Percentiles rank a stretch among this genome's conserved stretches.
Evolutionary conservation across 371 early-diverging fungal species (phyloP).

Genomic region (Smittium culicis): DNA sequence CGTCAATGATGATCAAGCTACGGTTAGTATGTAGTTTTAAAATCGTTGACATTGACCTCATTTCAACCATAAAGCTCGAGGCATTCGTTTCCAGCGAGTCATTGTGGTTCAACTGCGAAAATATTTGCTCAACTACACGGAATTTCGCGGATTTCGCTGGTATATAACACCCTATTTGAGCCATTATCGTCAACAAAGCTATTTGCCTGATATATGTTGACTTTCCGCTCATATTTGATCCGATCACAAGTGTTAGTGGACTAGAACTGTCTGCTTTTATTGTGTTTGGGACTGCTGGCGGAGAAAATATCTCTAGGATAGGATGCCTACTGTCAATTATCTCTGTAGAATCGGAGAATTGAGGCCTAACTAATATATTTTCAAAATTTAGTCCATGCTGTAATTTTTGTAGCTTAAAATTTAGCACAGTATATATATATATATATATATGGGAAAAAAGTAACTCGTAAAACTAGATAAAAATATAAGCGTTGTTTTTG

Average conservation of each 20-base stretch:
- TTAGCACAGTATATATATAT: no score
- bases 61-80: constrained; percentile 84
- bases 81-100: constrained; percentile 47
- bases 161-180: constrained; percentile 82
- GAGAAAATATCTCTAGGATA: constrained; percentile 44
- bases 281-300: constrained; percentile 61
- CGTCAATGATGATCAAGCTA: constrained; percentile 29
- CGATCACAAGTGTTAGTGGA: constrained; percentile 81
- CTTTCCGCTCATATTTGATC: constrained; percentile 98
- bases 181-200: constrained; percentile 76
- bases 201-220: constrained; percentile 88
- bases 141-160: constrained; percentile 81
- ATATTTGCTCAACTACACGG: constrained; percentile 51
- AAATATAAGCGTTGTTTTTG: not conserved
- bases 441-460: no score
- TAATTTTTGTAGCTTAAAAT: no score
- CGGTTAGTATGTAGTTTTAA: constrained; percentile 39
- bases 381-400: not conserved
- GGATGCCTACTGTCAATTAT: constrained; percentile 74
- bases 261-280: constrained; percentile 44
- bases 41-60: constrained; percentile 77
- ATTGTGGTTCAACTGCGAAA: constrained; percentile 60
- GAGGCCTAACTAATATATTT: constrained; percentile 46
- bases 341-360: constrained; percentile 63
- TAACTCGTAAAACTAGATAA: no score